A percentile compares a stretch with the other conserved stretches of the same genome.
Evolutionary conservation across 2,329 filamentous ascomycete genomes (phyloP).

Genomic region (Fusarium penzigii): DNA sequence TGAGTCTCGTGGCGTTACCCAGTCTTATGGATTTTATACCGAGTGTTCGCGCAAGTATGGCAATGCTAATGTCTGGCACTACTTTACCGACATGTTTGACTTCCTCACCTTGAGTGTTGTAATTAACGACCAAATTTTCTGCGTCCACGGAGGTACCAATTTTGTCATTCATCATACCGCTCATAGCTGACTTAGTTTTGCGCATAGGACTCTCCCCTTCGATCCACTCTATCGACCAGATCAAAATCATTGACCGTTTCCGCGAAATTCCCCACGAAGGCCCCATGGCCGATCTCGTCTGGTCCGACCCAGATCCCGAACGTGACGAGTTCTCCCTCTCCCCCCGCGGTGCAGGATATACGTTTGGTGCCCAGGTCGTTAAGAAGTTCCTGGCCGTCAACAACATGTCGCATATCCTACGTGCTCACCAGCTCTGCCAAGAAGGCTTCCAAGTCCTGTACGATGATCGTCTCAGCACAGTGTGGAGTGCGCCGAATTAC

Average conservation of each 20-base stretch:
- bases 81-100: slow-evolving; percentile 99
- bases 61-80: slow-evolving; percentile 98
- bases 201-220: slow-evolving; percentile 72
- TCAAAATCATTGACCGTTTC: slow-evolving; percentile 99
- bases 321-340: slow-evolving; percentile 95
- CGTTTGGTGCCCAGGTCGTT: slow-evolving; percentile 95
- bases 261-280: slow-evolving; percentile 98
- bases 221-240: slow-evolving; percentile 98
- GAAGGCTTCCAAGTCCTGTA: slow-evolving; percentile 97
- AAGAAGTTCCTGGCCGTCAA: slow-evolving; percentile 98
- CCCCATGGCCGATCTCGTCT: slow-evolving; percentile 98
- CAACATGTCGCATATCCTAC: slow-evolving; percentile 94
- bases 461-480: slow-evolving; percentile 90
- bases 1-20: slow-evolving; percentile 94
- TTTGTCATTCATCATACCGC: neutral
- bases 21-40: slow-evolving; percentile 99
- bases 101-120: slow-evolving; percentile 95
- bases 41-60: slow-evolving; percentile 98
- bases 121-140: slow-evolving; percentile 99
- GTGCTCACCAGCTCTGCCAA: slow-evolving; percentile 97
- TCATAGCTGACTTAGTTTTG: slow-evolving; percentile 1
- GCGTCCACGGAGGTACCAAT: slow-evolving; percentile 80
- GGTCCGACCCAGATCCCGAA: slow-evolving; percentile 97
- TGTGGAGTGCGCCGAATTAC: slow-evolving; percentile 97
- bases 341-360: slow-evolving; percentile 92